phyloP scores from a whole-genome alignment of 2,329 filamentous ascomycete genomes.

The Dactylonectria estremocensis region DNA sequence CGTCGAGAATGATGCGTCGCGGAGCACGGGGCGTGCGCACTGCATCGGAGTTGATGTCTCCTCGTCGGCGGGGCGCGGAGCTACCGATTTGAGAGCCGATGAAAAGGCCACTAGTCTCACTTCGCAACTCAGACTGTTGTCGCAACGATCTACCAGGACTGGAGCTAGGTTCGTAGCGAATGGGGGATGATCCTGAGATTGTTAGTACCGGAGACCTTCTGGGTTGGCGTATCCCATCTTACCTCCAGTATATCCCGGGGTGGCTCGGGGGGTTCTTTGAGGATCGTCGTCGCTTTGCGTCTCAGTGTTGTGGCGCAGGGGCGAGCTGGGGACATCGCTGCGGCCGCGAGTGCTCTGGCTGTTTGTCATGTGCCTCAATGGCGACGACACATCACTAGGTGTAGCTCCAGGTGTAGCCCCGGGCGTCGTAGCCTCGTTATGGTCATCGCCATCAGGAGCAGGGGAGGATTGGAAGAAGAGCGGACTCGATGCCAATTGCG shows the following conservation, averaged over 20 bases:
- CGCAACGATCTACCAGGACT: slow-evolving; percentile 79
- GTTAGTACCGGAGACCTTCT: slow-evolving; percentile 24
- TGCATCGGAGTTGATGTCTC: slow-evolving; percentile 89
- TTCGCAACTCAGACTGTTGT: slow-evolving; percentile 80
- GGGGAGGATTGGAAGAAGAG: slow-evolving; percentile 78
- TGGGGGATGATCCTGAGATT: slow-evolving; percentile 86
- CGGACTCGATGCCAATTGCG: slow-evolving; percentile 81
- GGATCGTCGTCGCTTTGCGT: slow-evolving; percentile 68
- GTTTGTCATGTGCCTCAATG: slow-evolving; percentile 70
- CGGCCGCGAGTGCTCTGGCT: slow-evolving; percentile 65
- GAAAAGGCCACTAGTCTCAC: slow-evolving; percentile 90
- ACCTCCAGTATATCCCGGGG: slow-evolving; percentile 75
- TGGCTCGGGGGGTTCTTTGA: slow-evolving; percentile 81
- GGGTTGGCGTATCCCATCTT: slow-evolving; percentile 42
- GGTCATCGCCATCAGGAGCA: slow-evolving; percentile 44
- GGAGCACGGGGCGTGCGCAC: slow-evolving; percentile 68
- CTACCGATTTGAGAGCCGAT: slow-evolving; percentile 75
- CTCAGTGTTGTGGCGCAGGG: slow-evolving; percentile 71
- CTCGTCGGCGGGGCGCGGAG: slow-evolving; percentile 72
- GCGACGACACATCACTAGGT: slow-evolving; percentile 64
- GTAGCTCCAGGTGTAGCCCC: slow-evolving; percentile 42
- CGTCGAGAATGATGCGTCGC: slow-evolving; percentile 72
- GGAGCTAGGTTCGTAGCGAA: slow-evolving; percentile 91
- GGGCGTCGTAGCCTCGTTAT: slow-evolving; percentile 43
- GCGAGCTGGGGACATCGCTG: slow-evolving; percentile 69